phyloP scores from a whole-genome alignment of 1,139 yeast species.

The Kodamaea sp. region DNA sequence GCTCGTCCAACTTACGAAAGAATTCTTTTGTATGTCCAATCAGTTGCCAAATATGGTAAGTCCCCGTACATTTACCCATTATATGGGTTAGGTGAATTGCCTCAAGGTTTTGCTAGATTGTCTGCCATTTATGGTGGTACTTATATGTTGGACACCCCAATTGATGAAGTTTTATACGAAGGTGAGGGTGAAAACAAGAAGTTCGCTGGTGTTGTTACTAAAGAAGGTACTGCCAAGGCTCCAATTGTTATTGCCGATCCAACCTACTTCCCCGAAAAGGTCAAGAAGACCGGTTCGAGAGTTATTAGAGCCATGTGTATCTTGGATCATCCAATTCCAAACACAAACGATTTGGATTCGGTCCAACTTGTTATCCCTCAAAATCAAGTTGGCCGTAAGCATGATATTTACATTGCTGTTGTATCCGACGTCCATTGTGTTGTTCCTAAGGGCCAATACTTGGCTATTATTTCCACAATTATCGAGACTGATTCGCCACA shows the following conservation, averaged over 20 bases:
- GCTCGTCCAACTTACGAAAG: conserved; percentile 92
- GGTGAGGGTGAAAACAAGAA: conserved; percentile 62
- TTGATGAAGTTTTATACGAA: conserved; percentile 79
- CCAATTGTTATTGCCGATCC: conserved; percentile 97
- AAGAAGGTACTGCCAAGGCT: conserved; percentile 88
- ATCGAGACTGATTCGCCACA: conserved; percentile 95
- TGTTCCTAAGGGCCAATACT: conserved; percentile 81
- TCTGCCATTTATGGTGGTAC: conserved; percentile 99
- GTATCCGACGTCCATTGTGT: conserved; percentile 90
- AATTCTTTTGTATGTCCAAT: conserved; percentile 77
- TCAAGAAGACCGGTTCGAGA: conserved; percentile 75
- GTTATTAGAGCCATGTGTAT: conserved; percentile 96
- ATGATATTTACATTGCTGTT: conserved; percentile 91
- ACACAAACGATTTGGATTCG: conserved; percentile 80
- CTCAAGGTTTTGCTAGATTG: conserved; percentile 96
- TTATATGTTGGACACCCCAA: conserved; percentile 94
- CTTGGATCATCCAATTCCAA: conserved; percentile 84
- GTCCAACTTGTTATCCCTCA: conserved; percentile 95
- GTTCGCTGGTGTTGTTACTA: conserved; percentile 83
- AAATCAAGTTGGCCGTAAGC: conserved; percentile 88
- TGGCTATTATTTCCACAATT: conserved; percentile 92
- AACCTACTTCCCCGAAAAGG: conserved; percentile 92
- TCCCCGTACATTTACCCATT: conserved; percentile 95
- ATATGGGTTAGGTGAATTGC: conserved; percentile 95
- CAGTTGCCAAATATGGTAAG: conserved; percentile 93